Evolutionary conservation across 768 basidiomycete genomes (phyloP).

Genomic region (Hirschioporus abietinus): DNA sequence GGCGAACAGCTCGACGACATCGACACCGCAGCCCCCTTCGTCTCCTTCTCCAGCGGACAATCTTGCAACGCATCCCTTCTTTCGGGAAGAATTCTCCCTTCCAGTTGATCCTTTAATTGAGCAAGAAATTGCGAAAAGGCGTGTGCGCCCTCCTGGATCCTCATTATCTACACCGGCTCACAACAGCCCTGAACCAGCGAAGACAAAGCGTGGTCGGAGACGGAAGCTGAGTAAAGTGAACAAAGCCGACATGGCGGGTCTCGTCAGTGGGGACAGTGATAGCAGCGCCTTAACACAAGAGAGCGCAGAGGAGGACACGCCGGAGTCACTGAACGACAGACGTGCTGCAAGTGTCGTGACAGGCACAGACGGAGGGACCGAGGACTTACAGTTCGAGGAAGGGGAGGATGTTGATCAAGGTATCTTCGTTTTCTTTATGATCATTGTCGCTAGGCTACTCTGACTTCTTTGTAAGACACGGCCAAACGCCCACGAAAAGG

Average conservation of each 20-base stretch:
- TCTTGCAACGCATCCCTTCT: constrained; percentile 64
- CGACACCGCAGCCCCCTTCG: constrained; percentile 45
- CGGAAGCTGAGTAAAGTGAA: constrained; percentile 24
- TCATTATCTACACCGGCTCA: constrained; percentile 48
- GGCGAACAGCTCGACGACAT: constrained; percentile 34
- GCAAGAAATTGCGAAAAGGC: constrained; percentile 52
- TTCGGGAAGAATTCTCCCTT: constrained; percentile 62
- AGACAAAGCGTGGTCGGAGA: constrained; percentile 40
- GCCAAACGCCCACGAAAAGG: not conserved
- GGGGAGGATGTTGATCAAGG: constrained; percentile 34
- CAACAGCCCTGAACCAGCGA: constrained; percentile 41
- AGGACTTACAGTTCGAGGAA: constrained; percentile 61
- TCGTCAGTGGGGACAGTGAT: constrained; percentile 80
- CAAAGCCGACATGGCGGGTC: constrained; percentile 56
- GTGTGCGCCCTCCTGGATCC: constrained; percentile 60
- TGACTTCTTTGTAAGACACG: not conserved
- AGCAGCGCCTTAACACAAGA: constrained; percentile 81
- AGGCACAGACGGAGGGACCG: constrained; percentile 65
- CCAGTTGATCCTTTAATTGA: constrained; percentile 61
- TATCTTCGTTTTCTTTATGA: not conserved
- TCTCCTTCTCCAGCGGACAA: constrained; percentile 70
- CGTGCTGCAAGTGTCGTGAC: constrained; percentile 58
- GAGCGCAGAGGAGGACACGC: constrained; percentile 58
- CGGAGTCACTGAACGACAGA: constrained; percentile 21
- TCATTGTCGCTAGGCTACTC: not conserved